A percentile compares a stretch with the other conserved stretches of the same genome.
Evolutionary conservation across 2,329 filamentous ascomycete genomes (phyloP).

Genomic region (Trichoderma semiorbis): DNA sequence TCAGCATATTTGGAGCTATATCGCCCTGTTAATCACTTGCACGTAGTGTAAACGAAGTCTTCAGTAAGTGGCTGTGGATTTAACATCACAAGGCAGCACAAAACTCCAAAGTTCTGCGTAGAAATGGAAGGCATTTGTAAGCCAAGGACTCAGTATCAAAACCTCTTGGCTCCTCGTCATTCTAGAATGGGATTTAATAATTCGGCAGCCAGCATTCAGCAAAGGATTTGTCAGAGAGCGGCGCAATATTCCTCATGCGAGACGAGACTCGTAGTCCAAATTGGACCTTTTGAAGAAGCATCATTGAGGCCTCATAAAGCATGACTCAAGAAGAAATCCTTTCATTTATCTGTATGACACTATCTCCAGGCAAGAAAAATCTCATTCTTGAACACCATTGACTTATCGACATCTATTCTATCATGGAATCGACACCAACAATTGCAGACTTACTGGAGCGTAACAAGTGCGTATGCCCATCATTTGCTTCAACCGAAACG

Average conservation of each 20-base stretch:
- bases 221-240: not conserved
- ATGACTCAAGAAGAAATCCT: not conserved
- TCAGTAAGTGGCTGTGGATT: not conserved
- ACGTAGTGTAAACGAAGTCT: not conserved
- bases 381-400: not conserved
- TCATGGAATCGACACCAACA: not conserved
- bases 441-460: not conserved
- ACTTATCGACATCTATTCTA: no score
- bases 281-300: not conserved
- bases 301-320: not conserved
- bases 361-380: no score
- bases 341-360: not conserved
- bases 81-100: not conserved
- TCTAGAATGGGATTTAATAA: not conserved
- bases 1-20: not conserved
- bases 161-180: fast-evolving
- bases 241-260: not conserved
- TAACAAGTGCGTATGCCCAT: not conserved
- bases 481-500: no score
- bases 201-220: not conserved
- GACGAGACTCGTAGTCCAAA: not conserved
- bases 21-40: not conserved
- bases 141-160: not conserved
- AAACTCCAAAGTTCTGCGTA: not conserved
- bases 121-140: not conserved